phyloP scores from a whole-genome alignment of 495 filamentous ascomycete species.

The Penicillium angulare region DNA sequence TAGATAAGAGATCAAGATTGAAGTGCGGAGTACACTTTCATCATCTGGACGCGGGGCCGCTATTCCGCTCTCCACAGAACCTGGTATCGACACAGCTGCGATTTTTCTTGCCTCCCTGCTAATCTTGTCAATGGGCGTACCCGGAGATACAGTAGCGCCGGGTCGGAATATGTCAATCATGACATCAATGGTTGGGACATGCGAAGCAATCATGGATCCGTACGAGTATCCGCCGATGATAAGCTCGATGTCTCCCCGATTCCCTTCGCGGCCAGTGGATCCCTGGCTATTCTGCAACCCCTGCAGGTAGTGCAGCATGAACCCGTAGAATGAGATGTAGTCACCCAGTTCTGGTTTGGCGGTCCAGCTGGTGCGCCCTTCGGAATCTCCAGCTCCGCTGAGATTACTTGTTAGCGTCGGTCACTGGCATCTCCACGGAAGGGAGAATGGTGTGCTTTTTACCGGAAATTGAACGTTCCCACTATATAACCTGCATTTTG shows the following conservation, averaged over 20 bases:
- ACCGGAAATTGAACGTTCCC: conserved; percentile 93
- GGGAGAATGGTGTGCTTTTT: conserved; percentile 3
- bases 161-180: conserved; percentile 59
- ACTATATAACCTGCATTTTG: conserved; percentile 70
- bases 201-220: conserved; percentile 75
- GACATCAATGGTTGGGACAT: conserved; percentile 59
- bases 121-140: conserved; percentile 62
- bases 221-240: conserved; percentile 89
- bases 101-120: conserved; percentile 62
- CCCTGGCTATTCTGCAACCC: conserved; percentile 17
- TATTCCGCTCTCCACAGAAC: conserved; percentile 22
- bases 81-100: conserved; percentile 50
- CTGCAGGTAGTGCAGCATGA: conserved; percentile 70
- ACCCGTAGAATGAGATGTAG: conserved; percentile 76
- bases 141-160: conserved; percentile 29
- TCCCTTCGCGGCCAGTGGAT: neutral
- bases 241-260: conserved; percentile 27
- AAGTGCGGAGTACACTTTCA: conserved; percentile 8
- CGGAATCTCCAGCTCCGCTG: conserved; percentile 76
- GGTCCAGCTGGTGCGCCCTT: conserved; percentile 82
- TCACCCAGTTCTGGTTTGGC: conserved; percentile 76
- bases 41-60: neutral
- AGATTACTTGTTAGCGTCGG: neutral
- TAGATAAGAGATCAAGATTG: conserved; percentile 59
- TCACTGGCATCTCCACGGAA: neutral